Conservation (phyloP, 2,329 filamentous ascomycete genomes). For the Aspergillus aculeatus region DNA sequence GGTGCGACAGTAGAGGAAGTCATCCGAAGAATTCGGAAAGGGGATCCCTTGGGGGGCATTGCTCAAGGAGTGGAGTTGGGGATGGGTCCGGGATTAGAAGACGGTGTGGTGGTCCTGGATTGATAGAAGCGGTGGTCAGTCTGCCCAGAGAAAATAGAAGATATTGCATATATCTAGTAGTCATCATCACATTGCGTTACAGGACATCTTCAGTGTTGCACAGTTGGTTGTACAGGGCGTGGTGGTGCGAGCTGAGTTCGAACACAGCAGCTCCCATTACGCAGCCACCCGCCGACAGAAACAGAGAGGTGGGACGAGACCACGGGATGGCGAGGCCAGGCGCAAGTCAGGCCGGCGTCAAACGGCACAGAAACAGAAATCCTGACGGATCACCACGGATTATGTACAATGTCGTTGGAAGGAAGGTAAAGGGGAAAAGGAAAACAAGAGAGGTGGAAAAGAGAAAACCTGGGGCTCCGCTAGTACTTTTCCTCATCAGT, state of each 20-base stretch:
- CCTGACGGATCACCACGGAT: neutral
- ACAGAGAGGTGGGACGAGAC: neutral
- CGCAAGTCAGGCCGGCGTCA: neutral
- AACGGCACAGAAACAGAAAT: neutral
- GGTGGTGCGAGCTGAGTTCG: neutral
- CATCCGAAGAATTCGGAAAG: constrained; percentile 12
- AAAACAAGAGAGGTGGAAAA: neutral
- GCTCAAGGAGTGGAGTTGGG: neutral
- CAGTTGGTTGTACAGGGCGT: neutral
- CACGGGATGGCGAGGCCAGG: too few relatives aligned
- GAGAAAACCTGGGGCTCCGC: neutral
- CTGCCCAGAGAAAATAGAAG: too few relatives aligned
- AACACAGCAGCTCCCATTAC: neutral
- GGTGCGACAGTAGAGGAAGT: constrained; percentile 10
- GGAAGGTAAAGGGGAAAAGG: too few relatives aligned
- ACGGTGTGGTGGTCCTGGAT: neutral
- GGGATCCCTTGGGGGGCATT: constrained; percentile 10
- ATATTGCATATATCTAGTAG: neutral
- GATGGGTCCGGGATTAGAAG: neutral
- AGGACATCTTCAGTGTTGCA: neutral
- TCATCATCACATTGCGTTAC: neutral
- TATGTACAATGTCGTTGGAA: too few relatives aligned
- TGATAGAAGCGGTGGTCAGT: neutral
- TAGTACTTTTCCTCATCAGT: neutral
- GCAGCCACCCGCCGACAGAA: neutral